Evolutionary conservation across 495 filamentous ascomycete genomes (phyloP), one percentile per base, ranked within the genome.

Genomic region (Penicillium odoratum): DNA sequence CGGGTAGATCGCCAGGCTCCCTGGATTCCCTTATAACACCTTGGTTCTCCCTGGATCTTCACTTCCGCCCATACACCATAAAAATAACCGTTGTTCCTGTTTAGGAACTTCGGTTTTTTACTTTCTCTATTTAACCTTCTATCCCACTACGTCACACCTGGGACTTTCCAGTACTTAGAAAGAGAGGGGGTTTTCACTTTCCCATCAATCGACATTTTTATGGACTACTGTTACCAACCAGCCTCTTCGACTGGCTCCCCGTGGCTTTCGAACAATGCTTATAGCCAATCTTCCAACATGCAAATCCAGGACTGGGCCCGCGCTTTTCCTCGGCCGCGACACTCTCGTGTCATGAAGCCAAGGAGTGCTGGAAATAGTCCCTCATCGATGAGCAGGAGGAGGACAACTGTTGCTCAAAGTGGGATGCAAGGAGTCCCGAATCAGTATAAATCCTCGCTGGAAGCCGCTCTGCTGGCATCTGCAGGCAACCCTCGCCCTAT

Each of bases 361-460:
- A 80, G 75, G 29, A 89, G 87, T 72, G 84, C 85, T 49, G 86
- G 80, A 69, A 89, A 85, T 73, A 91, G 87, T 69, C 88, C 88
- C 18, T 81, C 86, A 30, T 74, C 79, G 59, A 72, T 81, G 57
- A 73, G 75, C 53, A 74, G 82, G 60, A 74, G 83, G 62, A 78
- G 80, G 63, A 83, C 83, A 15, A 74, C 84, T 42, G 75, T 83
- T 57, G 72, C 78, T 59, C 80, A 87, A 49, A 75, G 70, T 46
- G 43, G 62, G 56, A 58, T 62, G 65, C 43, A 68, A 59, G 68
- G 58, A 68, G 18, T 68, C 28, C 33, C 59, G 11, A 61, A 48
- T 5, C 61, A 68, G 16, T 70, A 75, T 51, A 64, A 71, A 46
- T 53, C 64, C 6, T 66, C 65, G 10, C 31, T 73, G 53, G 65